Base-by-base conservation (phyloP, 148 eudicot genomes). In the Mesembryanthemum crystallinum region DNA sequence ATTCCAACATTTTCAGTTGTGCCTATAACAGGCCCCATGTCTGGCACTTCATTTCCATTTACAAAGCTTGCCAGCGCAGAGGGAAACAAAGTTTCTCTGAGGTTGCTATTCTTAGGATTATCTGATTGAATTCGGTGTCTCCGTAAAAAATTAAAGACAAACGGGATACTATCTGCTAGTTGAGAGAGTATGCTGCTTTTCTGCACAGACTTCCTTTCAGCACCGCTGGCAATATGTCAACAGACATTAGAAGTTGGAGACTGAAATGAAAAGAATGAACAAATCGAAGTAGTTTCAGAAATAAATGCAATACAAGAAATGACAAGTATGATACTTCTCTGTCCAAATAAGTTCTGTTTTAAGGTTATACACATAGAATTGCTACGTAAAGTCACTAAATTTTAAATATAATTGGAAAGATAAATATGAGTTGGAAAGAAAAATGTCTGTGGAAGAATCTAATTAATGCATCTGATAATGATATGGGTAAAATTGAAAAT, bases 81-180 rank as follows among this genome's bases (percentile, higher is more conserved):
- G 58, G 82, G 70, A 67, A 76, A 65, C 54, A 78, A 58, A 82
- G 61, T 83, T 76, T 80, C 83, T 55, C 74, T 74, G 4, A 59
- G 52, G 66, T 21, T 49, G 61, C 30, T 80, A 79, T 78, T 74
- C 69, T 55, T 73, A 33, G 73, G 27, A 60, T 68, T 76, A n/a
- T 49, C 72, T 42, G 79, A 80, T 69, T 86, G 77, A 57, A 67
- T 77, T 75, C 54, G 71, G 65, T 78, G 72, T 73, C 84, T 79
- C 79, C 87, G 81, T 71, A 91, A 76, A 73, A 91, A 80, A 71
- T 83, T 84, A 76, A 84, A 86, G 70, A 94, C 82, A 77, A 83
- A 86, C 52, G 97, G 98, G 28, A 91, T 83, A 83, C 85, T 86
- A 72, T 87, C 89, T 49, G 86, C 92, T 78, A 94, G 78, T 74